Base-by-base conservation (phyloP, 2,329 filamentous ascomycete genomes). In the Neofusicoccum cordaticola region DNA sequence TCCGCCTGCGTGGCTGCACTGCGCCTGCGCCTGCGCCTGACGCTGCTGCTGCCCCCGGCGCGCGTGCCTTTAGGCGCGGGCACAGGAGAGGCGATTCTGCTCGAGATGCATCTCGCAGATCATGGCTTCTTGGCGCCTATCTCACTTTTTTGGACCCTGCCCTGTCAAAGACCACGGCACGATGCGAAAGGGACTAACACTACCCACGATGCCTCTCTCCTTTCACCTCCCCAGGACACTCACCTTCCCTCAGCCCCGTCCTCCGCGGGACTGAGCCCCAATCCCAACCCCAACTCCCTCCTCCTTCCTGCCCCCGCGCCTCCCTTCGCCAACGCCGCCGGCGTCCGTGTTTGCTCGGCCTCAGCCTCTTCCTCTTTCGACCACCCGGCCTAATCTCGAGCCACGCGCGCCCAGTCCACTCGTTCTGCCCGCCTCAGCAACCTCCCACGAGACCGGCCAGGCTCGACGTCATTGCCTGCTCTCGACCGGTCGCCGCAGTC, bases 221-320 rank as follows among this genome's bases (percentile, higher is more conserved):
- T 74, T 73, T 71, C 70, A 72, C 73, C 74, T 76, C 71, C 71
- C 68, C 73, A 80, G 78, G 78, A 75, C 76, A 70, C 70, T 75
- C 73, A 72, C 77, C 70, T 75, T 74, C 77, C 77, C 78, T 78
- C 80, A 80, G 78, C 78, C 78, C 77, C 78, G 79, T 79, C 78
- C 77, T 75, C 79, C 80, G 76, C 78, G 79, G 79, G 79, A 80
- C 77, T 82, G 81, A 83, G 74, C 72, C 67, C 66, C 63, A 64
- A 64, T 57, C 64, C 50, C 47, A 34, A 51, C 51, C 13, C 56
- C 39, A 39, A 34, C 56, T 22, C 47, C 35, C 19, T 56, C 47
- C 52, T 65, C 52, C 22, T 15, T 53, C 58, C 56, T 57, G 63
- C 60, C 34, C 89, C 44, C 56, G 56, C 44, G 47, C 64, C 51